Evolutionary conservation across 1,139 yeast species (phyloP), one percentile per base, ranked within the genome.

Genomic region (Hansenula anomala): DNA sequence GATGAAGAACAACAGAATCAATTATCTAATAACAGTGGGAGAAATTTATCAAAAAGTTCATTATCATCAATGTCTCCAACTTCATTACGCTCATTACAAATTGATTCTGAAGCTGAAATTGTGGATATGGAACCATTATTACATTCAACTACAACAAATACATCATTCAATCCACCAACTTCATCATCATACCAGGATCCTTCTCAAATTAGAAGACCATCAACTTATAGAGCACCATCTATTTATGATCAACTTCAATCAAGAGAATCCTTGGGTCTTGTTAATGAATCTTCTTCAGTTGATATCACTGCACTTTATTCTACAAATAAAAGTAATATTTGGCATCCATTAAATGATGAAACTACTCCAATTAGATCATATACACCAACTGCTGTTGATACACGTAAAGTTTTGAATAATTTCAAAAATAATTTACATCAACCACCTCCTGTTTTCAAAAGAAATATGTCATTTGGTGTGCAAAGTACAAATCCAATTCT

Each of bases 271-370:
- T 37, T 52, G 6, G 16, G 18, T 7, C 37, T 39, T 3, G 42
- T 51, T 40, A 41, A 52, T 15, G 53, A 50, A 22, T 46, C 52
- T 11, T 45, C 48, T 3, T 45, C 54, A 10, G 54, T 51, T 31
- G 57, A 53, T 34, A 51, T 53, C 19, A 53, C 56, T 6, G 52
- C 53, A 2, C 29, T 51, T 27, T 53, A 51, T 34, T 35, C 36
- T 10, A 14, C 32, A 13, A 22, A 34, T n/a, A 20, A 20, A 6
- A 20, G 24, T 24, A 34, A 20, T 12, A 14, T 30, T 2, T 38
- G 34, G 35, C 34, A 34, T 34, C 37, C 40, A 13, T 30, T 34
- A 4, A 23, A 13, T 23, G 17, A 32, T 13, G 23, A 17, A 14
- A 2, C 24, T 11, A 25, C 12, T 13, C 15, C 32, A 12, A 14